phyloP scores from a whole-genome alignment of 1,284 basidiomycete genomes.

The Ceraceosorus guamensis region DNA sequence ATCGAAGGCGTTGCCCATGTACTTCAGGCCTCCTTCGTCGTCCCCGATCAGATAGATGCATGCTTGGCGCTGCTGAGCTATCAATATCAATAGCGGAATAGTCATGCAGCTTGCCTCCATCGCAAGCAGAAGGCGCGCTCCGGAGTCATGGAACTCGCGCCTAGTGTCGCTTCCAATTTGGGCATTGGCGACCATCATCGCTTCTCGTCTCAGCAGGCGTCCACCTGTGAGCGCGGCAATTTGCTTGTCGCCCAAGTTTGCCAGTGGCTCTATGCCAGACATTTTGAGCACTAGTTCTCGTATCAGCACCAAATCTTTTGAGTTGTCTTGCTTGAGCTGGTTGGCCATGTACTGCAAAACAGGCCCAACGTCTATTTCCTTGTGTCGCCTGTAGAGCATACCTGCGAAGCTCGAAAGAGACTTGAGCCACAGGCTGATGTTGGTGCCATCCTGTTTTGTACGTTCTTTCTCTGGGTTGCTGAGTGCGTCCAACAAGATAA shows the following conservation, averaged over 20 bases:
- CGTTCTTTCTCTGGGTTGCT: slow-evolving; percentile 76
- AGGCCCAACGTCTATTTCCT: slow-evolving; percentile 66
- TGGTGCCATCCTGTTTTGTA: slow-evolving; percentile 86
- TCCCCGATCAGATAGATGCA: slow-evolving; percentile 41
- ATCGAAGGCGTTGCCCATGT: slow-evolving; percentile 44
- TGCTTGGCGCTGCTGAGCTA: slow-evolving; percentile 43
- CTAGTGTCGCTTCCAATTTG: slow-evolving; percentile 28
- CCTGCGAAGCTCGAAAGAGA: slow-evolving; percentile 81
- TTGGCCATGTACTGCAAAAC: slow-evolving; percentile 85
- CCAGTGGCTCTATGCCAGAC: slow-evolving; percentile 71
- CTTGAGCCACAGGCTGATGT: slow-evolving; percentile 84
- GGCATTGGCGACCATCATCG: slow-evolving; percentile 56
- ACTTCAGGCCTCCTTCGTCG: slow-evolving; percentile 41
- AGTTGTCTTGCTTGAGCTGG: slow-evolving; percentile 62
- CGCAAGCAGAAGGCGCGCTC: slow-evolving; percentile 26
- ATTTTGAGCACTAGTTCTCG: slow-evolving; percentile 89
- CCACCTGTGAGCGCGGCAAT: slow-evolving; percentile 85
- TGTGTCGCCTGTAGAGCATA: slow-evolving; percentile 77
- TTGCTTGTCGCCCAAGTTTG: slow-evolving; percentile 70
- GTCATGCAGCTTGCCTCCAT: slow-evolving; percentile 28
- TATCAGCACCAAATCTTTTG: slow-evolving; percentile 82
- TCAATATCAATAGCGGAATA: slow-evolving; percentile 38
- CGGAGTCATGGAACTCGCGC: slow-evolving; percentile 24
- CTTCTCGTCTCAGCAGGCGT: slow-evolving; percentile 72
- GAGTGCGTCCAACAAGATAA: slow-evolving; percentile 71